Evolutionary conservation across 768 basidiomycete species (phyloP), one percentile per base, ranked within the genome.

Genomic region (Porpolomopsis calyptriformis): DNA sequence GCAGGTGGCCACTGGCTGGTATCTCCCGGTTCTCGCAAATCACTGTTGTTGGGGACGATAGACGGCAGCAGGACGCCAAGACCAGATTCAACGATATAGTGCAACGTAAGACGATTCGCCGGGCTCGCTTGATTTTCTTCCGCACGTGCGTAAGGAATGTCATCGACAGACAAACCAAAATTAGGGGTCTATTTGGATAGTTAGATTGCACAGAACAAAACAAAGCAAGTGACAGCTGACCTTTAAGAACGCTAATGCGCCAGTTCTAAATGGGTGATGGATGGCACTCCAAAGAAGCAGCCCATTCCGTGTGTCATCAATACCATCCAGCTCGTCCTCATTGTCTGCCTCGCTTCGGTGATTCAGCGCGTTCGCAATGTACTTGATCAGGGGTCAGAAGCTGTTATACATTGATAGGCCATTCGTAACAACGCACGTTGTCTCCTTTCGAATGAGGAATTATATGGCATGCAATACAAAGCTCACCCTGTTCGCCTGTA

Each of bases 371-470:
- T 50, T 37, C 49, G 22, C 11, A 7, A 50, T 50, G 40, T 50
- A 50, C 46, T 50, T 46, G 35, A 47, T 27, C 31, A 27, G 43
- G 43, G 46, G 45, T 29, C 29, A 43, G 27, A 41, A 50, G 35
- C 24, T 41, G 33, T 25, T 19, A 41, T 20, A 34, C 2, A 41
- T 12, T 31, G 29, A 7, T 31, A 31, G 29, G 44, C 25, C 19
- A 26, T 42, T 27, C 25, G n/a, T 42, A 43, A 45, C 23, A 35
- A 47, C 45, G 45, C 49, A 53, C 52, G 8, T 40, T 20, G 38
- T 43, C 46, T 44, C 52, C 52, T 35, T 50, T 53, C 24, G 49
- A 41, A 44, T 50, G 52, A 34, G 49, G 52, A 27, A 53, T 42
- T 9, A 49, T 34, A 47, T 53, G 49, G 31, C 22, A 45, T 34